Percentiles rank a stretch among this genome's conserved stretches.
phyloP scores from a whole-genome alignment of 2,329 filamentous ascomycete genomes.

The Periconia sp. region DNA sequence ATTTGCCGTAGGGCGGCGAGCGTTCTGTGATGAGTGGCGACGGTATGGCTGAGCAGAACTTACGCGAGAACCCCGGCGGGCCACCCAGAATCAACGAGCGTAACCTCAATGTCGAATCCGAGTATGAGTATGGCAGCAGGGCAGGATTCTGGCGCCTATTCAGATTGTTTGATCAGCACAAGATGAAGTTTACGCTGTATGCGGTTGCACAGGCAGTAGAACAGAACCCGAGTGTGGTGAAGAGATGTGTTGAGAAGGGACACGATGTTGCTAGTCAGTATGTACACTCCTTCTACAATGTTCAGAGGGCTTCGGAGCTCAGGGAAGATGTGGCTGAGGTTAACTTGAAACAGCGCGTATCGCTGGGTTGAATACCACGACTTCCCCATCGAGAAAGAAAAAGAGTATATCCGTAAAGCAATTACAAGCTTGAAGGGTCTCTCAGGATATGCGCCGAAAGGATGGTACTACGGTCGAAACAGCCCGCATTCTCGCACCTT shows the following conservation, averaged over 20 bases:
- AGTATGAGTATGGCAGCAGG: slow-evolving; percentile 60
- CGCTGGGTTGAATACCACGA: slow-evolving; percentile 60
- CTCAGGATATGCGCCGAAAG: slow-evolving; percentile 55
- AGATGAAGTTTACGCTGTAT: slow-evolving; percentile 59
- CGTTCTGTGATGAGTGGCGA: slow-evolving; percentile 42
- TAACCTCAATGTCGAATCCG: slow-evolving; percentile 55
- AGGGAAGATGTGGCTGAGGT: no score
- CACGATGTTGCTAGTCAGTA: slow-evolving; percentile 58
- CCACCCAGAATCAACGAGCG: slow-evolving; percentile 49
- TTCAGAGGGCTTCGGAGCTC: background rate
- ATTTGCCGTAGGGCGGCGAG: slow-evolving; percentile 34
- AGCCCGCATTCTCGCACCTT: slow-evolving; percentile 54
- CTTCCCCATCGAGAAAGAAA: slow-evolving; percentile 54
- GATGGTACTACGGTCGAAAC: slow-evolving; percentile 58
- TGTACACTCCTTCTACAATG: background rate
- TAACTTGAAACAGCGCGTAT: slow-evolving; percentile 40
- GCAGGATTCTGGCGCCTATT: slow-evolving; percentile 59
- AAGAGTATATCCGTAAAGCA: slow-evolving; percentile 54
- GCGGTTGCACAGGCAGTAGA: slow-evolving; percentile 58
- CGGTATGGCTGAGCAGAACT: slow-evolving; percentile 34
- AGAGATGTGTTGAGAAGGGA: slow-evolving; percentile 55
- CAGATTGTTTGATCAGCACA: slow-evolving; percentile 55
- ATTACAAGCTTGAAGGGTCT: slow-evolving; percentile 51
- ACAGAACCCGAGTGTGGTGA: slow-evolving; percentile 55
- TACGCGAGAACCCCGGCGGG: slow-evolving; percentile 46